Conservation (phyloP, 2,329 filamentous ascomycete genomes). For the Fusarium sp. region DNA sequence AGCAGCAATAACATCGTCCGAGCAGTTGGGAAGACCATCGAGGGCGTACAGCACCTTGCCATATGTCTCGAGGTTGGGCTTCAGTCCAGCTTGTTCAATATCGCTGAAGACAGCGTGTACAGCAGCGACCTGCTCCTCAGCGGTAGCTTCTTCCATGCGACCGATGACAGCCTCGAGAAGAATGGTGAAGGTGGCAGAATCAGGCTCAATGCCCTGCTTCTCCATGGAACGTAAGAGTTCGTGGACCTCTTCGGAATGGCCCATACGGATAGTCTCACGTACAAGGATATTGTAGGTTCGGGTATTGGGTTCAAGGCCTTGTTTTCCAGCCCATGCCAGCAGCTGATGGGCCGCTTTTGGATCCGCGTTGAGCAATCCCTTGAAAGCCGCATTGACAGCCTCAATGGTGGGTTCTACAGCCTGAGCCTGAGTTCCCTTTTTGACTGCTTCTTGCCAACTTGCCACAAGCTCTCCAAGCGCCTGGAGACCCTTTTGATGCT, state of each 20-base stretch:
- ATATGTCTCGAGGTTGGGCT: slow-evolving; percentile 75
- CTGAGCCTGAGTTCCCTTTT: slow-evolving; percentile 45
- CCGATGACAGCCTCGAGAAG: slow-evolving; percentile 74
- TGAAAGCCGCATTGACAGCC: slow-evolving; percentile 79
- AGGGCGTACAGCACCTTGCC: slow-evolving; percentile 76
- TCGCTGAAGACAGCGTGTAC: slow-evolving; percentile 70
- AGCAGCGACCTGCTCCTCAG: slow-evolving; percentile 66
- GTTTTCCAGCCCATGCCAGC: slow-evolving; percentile 71
- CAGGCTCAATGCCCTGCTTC: slow-evolving; percentile 66
- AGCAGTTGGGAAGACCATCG: slow-evolving; percentile 55
- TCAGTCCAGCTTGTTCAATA: slow-evolving; percentile 71
- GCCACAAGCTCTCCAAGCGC: slow-evolving; percentile 77
- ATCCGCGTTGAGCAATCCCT: slow-evolving; percentile 71
- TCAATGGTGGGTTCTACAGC: slow-evolving; percentile 73
- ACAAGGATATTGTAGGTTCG: slow-evolving; percentile 80
- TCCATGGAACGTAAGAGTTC: slow-evolving; percentile 73
- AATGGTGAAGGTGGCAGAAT: slow-evolving; percentile 81
- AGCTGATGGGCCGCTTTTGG: slow-evolving; percentile 66
- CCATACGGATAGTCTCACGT: slow-evolving; percentile 68
- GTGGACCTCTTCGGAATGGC: slow-evolving; percentile 64
- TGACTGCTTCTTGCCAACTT: slow-evolving; percentile 66
- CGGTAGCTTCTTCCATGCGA: slow-evolving; percentile 56
- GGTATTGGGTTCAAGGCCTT: slow-evolving; percentile 70
- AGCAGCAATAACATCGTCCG: slow-evolving; percentile 67
- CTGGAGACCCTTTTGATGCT: slow-evolving; percentile 69